Evolutionary conservation across 495 filamentous ascomycete genomes (phyloP), one percentile per base, ranked within the genome.

Genomic region (Oidiodendron maius): DNA sequence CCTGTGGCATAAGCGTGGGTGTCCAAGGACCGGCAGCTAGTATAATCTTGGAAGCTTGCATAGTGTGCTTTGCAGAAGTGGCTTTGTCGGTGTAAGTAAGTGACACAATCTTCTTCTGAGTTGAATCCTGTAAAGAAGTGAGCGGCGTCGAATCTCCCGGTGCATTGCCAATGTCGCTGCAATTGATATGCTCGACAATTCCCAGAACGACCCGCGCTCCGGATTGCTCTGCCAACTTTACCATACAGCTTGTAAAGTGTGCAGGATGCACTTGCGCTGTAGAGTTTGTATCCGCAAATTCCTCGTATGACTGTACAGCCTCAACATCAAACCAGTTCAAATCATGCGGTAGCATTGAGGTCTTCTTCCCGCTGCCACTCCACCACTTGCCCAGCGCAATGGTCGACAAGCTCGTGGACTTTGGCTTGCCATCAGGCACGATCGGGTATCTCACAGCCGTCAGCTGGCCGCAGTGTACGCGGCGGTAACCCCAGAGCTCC

Each of bases 251-350:
- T 2, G 91, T 97, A 57, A 97, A 96, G 25, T 87, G 80, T 59
- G 87, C 89, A 3, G 91, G 91, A 63, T 96, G 91, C 8, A 96
- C 93, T 63, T 96, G 91, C 2, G 93, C 88, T 2, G 91, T 96
- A 43, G 79, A 81, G n/a, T 77, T 78, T 0, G 83, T 81, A 9
- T 75, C 69, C 6, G 89, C 89, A 86, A 96, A 93, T 57, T 84
- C 80, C 37, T 86, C 82, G 59, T 95, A 97, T 13, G 72, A 69
- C 32, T 71, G 67, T 22, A 91, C 58, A 26, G 81, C 65, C 9
- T 84, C 79, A n/a, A 77, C 66, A 44, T 82, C 70, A 41, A 97
- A 71, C 93, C 93, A 97, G 61, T 95, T 84, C 35, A 97, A 71
- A 57, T 94, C 89, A 40, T 76, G 52, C 0, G 91, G 91, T 13